Percentiles rank a stretch among this genome's conserved stretches.
Conservation (phyloP, 2,329 filamentous ascomycete species). For the Talaromyces sp. region DNA sequence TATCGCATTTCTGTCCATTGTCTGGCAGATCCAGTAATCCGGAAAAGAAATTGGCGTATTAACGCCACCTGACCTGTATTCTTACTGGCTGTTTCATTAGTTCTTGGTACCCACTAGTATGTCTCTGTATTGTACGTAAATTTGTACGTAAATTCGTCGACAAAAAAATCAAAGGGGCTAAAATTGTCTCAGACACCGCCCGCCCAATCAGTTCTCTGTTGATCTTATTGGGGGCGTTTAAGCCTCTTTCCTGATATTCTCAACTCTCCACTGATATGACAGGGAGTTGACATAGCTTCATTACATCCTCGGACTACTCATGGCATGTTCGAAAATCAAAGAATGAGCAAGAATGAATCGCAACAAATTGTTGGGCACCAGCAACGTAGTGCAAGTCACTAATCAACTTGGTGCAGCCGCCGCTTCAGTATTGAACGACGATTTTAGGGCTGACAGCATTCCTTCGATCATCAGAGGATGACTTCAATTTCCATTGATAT, state of each 20-base stretch:
- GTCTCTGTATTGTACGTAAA: no score
- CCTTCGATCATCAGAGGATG: background rate
- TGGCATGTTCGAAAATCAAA: background rate
- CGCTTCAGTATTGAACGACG: background rate
- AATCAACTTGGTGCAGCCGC: background rate
- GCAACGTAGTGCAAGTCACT: background rate
- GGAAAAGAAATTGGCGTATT: background rate
- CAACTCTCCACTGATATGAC: background rate
- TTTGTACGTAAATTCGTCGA: no score
- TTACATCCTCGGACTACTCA: background rate
- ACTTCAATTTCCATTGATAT: no score
- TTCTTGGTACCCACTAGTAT: background rate
- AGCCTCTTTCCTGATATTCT: slow-evolving; percentile 1
- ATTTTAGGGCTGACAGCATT: background rate
- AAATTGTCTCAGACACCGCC: background rate
- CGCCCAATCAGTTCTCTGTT: background rate
- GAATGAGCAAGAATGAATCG: background rate
- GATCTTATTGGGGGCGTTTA: background rate
- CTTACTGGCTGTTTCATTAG: background rate
- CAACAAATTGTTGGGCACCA: background rate
- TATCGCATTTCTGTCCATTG: no score
- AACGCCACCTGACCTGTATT: background rate
- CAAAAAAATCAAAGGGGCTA: background rate
- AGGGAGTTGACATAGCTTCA: background rate
- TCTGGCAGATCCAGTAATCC: background rate